These are phyloP conservation scores for Aspergillus transmontanensis DNA, from an alignment of 2,329 filamentous ascomycete species.

Conservation along the genomic window DNA sequence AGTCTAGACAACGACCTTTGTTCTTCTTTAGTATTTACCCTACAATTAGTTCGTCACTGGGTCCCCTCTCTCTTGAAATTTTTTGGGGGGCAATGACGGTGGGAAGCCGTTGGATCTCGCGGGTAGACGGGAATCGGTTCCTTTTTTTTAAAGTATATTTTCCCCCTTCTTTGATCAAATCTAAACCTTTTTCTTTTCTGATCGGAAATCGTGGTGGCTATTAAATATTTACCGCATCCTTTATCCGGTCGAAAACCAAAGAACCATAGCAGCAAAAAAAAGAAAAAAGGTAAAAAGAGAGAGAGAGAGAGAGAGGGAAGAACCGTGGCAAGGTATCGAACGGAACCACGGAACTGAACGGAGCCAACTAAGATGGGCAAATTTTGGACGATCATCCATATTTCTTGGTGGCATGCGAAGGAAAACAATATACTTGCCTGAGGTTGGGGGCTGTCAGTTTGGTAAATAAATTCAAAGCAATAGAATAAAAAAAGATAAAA, in stretches of 20 bases:
- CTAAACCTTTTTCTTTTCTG: slow-evolving; percentile 5
- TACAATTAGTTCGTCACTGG: slow-evolving; percentile 1
- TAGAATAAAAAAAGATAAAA: background rate
- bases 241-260: background rate
- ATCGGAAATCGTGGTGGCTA: background rate
- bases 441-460: background rate
- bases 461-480: background rate
- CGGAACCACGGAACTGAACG: slow-evolving; percentile 17
- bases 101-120: slow-evolving; percentile 9
- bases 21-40: background rate
- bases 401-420: background rate
- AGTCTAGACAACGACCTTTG: slow-evolving; percentile 21
- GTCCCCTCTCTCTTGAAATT: background rate
- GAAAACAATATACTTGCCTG: background rate
- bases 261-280: background rate
- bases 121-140: slow-evolving; percentile 5
- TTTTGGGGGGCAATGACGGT: slow-evolving; percentile 2
- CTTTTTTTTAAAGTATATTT: background rate
- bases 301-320: background rate
- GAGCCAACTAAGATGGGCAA: slow-evolving; percentile 5
- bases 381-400: slow-evolving; percentile 3
- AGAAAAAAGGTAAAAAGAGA: background rate
- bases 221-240: background rate
- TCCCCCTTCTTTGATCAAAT: slow-evolving; percentile 2
- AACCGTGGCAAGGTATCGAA: slow-evolving; percentile 17